These are phyloP conservation scores for Russula dissimulans DNA, from an alignment of 768 basidiomycete species.

Conservation along the genomic window DNA sequence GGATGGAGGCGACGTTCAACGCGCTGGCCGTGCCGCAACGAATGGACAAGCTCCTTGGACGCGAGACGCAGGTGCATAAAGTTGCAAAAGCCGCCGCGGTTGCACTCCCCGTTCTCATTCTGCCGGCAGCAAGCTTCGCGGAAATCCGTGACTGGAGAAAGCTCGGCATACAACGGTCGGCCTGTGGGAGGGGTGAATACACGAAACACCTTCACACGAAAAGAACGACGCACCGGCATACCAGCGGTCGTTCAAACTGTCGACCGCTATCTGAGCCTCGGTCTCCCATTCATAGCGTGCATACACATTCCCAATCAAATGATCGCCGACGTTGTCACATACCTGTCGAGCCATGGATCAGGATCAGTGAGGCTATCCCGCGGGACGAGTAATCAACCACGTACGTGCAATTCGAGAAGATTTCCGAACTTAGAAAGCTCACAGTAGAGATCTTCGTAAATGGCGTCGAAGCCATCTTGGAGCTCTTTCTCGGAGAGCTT, in stretches of 20 bases:
- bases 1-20: constrained; percentile 74
- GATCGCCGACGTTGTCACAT: constrained; percentile 99
- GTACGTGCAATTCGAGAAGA: constrained; percentile 87
- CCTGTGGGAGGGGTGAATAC: constrained; percentile 36
- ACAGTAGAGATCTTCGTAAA: constrained; percentile 93
- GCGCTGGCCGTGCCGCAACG: constrained; percentile 73
- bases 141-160: constrained; percentile 97
- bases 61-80: constrained; percentile 95
- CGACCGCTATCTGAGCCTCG: constrained; percentile 88
- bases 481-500: constrained; percentile 80
- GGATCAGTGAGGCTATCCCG: neutral
- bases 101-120: constrained; percentile 97
- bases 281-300: constrained; percentile 99
- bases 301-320: constrained; percentile 95
- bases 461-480: constrained; percentile 86
- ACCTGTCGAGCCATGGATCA: constrained; percentile 38
- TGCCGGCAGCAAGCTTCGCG: constrained; percentile 98
- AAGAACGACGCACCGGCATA: constrained; percentile 68
- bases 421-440: constrained; percentile 94
- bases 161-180: constrained; percentile 90
- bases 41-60: constrained; percentile 71
- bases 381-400: constrained; percentile 23
- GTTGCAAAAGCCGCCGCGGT: constrained; percentile 96
- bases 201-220: neutral
- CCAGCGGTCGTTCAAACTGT: constrained; percentile 92